Evolutionary conservation across 495 filamentous ascomycete genomes (phyloP).

Genomic region (Penicillium argentinense): DNA sequence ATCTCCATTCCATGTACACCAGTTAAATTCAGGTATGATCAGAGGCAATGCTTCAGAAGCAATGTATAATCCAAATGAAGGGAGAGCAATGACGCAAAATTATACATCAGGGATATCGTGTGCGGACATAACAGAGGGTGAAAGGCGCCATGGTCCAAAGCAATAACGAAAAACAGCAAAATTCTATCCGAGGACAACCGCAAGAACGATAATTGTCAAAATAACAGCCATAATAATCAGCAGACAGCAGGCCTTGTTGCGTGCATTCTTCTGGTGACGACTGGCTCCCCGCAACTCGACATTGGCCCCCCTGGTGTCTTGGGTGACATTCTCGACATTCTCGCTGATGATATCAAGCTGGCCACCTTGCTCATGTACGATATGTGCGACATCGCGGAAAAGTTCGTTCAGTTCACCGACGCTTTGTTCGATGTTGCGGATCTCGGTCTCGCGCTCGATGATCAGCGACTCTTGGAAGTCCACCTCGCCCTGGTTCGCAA

Average conservation of each 20-base stretch:
- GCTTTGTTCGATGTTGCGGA: constrained; percentile 93
- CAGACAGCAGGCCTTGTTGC: constrained; percentile 90
- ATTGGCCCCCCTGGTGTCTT: constrained; percentile 81
- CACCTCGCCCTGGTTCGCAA: constrained; percentile 92
- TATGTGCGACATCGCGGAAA: constrained; percentile 94
- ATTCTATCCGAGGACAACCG: constrained; percentile 65
- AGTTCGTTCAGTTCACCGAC: constrained; percentile 95
- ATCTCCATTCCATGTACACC: constrained; percentile 25
- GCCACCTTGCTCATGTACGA: constrained; percentile 91
- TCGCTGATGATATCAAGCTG: constrained; percentile 83
- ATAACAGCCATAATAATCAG: constrained; percentile 89
- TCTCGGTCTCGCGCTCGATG: constrained; percentile 92
- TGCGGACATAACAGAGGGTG: constrained; percentile 17
- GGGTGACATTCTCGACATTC: constrained; percentile 78
- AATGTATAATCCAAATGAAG: constrained; percentile 11
- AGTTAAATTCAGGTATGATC: constrained; percentile 5
- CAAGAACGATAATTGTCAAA: constrained; percentile 81
- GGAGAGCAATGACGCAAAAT: constrained; percentile 1
- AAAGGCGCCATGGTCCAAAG: constrained; percentile 3
- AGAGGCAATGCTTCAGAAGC: constrained; percentile 17
- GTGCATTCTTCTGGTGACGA: constrained; percentile 87
- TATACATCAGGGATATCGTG: constrained; percentile 33
- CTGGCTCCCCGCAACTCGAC: constrained; percentile 78
- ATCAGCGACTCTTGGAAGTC: constrained; percentile 97
- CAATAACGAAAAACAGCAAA: constrained; percentile 1